phyloP scores from a whole-genome alignment of 106 monocot genomes.

The Dioscorea zingiberensis region DNA sequence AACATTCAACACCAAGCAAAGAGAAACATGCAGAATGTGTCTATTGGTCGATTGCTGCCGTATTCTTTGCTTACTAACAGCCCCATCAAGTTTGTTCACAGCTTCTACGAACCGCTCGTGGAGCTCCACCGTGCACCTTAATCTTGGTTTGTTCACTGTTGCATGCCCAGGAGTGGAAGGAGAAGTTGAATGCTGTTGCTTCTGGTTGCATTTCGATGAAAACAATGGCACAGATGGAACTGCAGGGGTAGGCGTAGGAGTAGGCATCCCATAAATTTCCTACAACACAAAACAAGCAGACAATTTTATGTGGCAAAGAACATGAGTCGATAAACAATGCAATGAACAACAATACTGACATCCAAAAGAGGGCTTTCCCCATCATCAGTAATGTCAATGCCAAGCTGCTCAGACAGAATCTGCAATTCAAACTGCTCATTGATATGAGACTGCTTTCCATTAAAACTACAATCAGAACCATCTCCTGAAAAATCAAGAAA shows the following conservation, averaged over 20 bases:
- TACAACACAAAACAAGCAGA: constrained; percentile 6
- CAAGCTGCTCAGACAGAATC: constrained; percentile 87
- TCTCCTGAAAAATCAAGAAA: constrained; percentile 59
- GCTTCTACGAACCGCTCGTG: constrained; percentile 88
- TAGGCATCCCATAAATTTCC: constrained; percentile 69
- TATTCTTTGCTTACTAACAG: constrained; percentile 59
- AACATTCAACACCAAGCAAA: neutral
- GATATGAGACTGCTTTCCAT: constrained; percentile 30
- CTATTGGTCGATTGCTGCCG: too few relatives aligned
- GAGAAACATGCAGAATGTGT: neutral
- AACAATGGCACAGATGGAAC: constrained; percentile 15
- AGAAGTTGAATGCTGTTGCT: constrained; percentile 9
- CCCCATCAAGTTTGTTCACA: constrained; percentile 81
- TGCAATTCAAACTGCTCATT: constrained; percentile 84
- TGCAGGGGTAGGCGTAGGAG: neutral
- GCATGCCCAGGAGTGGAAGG: constrained; percentile 19
- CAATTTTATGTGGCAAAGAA: too few relatives aligned
- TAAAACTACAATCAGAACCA: constrained; percentile 47
- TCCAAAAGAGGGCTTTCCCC: constrained; percentile 71
- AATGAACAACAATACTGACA: constrained; percentile 35
- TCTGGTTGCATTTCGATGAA: constrained; percentile 17
- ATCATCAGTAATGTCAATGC: constrained; percentile 78
- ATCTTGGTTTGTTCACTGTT: constrained; percentile 57
- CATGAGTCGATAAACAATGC: too few relatives aligned
- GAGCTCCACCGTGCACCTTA: constrained; percentile 89